Conservation (phyloP, 116 monocot species). For the Phalaenopsis hybrid region DNA sequence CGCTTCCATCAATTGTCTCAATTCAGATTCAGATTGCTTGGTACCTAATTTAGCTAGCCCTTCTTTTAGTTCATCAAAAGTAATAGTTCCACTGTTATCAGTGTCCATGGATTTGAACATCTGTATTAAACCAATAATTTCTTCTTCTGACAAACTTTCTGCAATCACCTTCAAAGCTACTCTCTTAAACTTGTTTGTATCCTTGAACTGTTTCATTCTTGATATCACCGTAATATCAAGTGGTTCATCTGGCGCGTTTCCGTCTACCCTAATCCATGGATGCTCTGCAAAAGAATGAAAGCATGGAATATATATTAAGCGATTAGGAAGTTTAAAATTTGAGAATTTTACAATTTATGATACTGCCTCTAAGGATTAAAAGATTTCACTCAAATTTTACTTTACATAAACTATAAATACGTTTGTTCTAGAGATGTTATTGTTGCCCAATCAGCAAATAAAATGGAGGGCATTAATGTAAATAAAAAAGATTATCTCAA, state of each 20-base stretch:
- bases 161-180: conserved; percentile 59
- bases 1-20: conserved; percentile 51
- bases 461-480: not conserved
- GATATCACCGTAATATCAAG: conserved; percentile 36
- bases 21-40: conserved; percentile 50
- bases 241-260: conserved; percentile 51
- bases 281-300: conserved; percentile 25
- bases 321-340: not conserved
- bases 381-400: not conserved
- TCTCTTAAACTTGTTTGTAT: conserved; percentile 57
- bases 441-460: not conserved
- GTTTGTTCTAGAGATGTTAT: not conserved
- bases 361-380: not conserved
- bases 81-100: conserved; percentile 49
- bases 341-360: not conserved
- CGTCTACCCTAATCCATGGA: conserved; percentile 56
- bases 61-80: conserved; percentile 46
- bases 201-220: conserved; percentile 52
- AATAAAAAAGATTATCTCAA: too few species aligned
- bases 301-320: not conserved
- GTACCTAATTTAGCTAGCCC: conserved; percentile 48
- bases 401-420: not conserved
- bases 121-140: conserved; percentile 45
- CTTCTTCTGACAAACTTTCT: conserved; percentile 51
- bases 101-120: conserved; percentile 51